Conservation (phyloP, 2,329 filamentous ascomycete species). For the Sordariomycetes sp. region DNA sequence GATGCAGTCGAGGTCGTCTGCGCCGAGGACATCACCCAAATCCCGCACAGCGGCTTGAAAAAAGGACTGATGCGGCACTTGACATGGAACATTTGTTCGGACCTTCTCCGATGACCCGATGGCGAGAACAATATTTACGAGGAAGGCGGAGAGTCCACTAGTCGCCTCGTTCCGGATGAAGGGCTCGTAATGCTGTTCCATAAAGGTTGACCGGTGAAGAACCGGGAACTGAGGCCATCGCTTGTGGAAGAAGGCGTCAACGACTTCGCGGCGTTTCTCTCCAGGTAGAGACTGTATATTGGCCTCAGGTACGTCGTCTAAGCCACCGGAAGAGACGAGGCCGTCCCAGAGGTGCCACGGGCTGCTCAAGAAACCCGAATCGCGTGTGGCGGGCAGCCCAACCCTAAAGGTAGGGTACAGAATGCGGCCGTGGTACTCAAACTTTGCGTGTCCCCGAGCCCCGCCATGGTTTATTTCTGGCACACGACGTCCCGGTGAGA, state of each 20-base stretch:
- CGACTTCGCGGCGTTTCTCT: slow-evolving; percentile 4
- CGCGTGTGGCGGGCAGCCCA: neutral
- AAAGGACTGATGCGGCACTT: neutral
- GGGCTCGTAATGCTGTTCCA: neutral
- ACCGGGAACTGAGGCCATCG: slow-evolving; percentile 14
- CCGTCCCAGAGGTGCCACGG: slow-evolving; percentile 8
- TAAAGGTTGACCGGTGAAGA: neutral
- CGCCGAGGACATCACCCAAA: slow-evolving; percentile 5
- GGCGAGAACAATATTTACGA: slow-evolving; percentile 12
- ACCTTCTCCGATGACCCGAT: slow-evolving; percentile 11
- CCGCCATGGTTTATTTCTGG: neutral
- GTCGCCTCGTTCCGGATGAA: neutral
- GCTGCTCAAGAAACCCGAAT: slow-evolving; percentile 6
- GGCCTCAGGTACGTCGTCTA: neutral
- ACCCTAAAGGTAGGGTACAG: neutral
- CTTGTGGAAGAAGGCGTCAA: slow-evolving; percentile 10
- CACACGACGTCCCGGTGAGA: neutral
- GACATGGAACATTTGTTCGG: neutral
- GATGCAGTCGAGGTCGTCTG: slow-evolving; percentile 11
- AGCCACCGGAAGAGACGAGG: neutral
- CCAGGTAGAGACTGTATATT: neutral
- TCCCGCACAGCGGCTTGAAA: neutral
- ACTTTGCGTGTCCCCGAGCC: neutral
- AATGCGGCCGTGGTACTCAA: neutral
- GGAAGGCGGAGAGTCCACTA: slow-evolving; percentile 7